These are phyloP conservation scores for Phytophthora fragariaefolia DNA, from an alignment of 352 stramenopile genomes.

Conservation along the genomic window DNA sequence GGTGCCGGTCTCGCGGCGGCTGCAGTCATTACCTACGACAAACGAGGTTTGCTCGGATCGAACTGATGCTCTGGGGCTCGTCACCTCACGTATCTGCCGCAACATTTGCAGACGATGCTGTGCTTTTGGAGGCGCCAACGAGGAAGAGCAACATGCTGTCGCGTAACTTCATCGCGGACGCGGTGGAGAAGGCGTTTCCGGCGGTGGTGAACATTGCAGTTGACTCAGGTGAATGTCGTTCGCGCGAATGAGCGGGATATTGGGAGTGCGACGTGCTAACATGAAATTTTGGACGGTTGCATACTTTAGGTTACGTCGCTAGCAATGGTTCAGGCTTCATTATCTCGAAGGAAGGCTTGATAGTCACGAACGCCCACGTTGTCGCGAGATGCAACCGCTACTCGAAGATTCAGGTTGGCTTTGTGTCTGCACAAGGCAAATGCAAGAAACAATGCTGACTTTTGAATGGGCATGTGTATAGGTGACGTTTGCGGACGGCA, in stretches of 20 bases:
- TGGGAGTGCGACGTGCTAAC: not conserved
- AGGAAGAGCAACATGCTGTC: slow-evolving; percentile 41
- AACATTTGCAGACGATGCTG: slow-evolving; percentile 18
- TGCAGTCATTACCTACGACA: slow-evolving; percentile 22
- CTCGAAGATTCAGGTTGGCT: slow-evolving; percentile 76
- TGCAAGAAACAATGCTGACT: not conserved
- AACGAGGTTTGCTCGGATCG: slow-evolving; percentile 24
- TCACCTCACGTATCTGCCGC: not conserved
- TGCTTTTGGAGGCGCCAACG: slow-evolving; percentile 30
- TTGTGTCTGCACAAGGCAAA: too few relatives aligned
- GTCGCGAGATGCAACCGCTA: slow-evolving; percentile 84
- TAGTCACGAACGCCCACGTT: slow-evolving; percentile 95
- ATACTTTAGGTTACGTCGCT: slow-evolving; percentile 59
- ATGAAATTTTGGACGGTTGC: not conserved
- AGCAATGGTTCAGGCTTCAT: slow-evolving; percentile 94
- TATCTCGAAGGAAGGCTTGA: slow-evolving; percentile 83
- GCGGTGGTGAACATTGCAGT: slow-evolving; percentile 91
- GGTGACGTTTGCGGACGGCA: slow-evolving; percentile 87
- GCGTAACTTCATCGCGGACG: slow-evolving; percentile 91
- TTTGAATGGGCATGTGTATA: slow-evolving; percentile 20
- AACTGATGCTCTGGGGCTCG: not conserved
- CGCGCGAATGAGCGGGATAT: not conserved
- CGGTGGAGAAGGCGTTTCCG: slow-evolving; percentile 88
- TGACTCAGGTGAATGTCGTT: slow-evolving; percentile 50
- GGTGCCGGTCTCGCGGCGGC: slow-evolving; percentile 33